Percentiles rank a stretch among this genome's conserved stretches.
These are phyloP conservation scores for Solanum sitiens DNA, from an alignment of 257 asterid genomes.

Conservation along the genomic window DNA sequence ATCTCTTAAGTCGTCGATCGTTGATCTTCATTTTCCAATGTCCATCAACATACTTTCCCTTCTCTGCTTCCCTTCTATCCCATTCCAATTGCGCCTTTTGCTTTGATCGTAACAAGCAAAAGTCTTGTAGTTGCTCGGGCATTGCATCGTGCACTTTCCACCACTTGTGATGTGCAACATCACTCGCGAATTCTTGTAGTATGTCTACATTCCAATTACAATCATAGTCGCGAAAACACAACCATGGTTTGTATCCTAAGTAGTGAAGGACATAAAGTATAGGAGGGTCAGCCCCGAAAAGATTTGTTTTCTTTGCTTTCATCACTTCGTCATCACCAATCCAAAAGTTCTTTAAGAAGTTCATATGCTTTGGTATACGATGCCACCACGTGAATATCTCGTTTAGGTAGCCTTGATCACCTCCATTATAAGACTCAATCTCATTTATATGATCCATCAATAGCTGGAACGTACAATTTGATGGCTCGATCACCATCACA, in stretches of 20 bases:
- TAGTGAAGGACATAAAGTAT: constrained; percentile 71
- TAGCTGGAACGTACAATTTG: constrained; percentile 69
- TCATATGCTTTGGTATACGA: constrained; percentile 79
- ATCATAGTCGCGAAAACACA: constrained; percentile 78
- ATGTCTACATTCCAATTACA: constrained; percentile 87
- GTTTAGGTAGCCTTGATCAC: constrained; percentile 83
- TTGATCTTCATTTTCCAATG: constrained; percentile 52
- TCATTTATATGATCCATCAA: constrained; percentile 75
- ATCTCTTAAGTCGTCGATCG: constrained; percentile 44
- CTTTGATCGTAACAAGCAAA: constrained; percentile 47
- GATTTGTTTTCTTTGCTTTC: constrained; percentile 36
- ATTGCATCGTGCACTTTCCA: constrained; percentile 77
- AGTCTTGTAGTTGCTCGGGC: constrained; percentile 43
- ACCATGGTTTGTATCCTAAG: constrained; percentile 82
- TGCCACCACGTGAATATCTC: constrained; percentile 95
- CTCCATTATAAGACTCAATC: constrained; percentile 85
- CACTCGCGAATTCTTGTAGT: constrained; percentile 74
- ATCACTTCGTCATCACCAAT: constrained; percentile 61
- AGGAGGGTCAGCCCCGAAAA: constrained; percentile 73
- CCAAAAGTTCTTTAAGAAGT: constrained; percentile 80
- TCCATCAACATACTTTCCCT: constrained; percentile 37
- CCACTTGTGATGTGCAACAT: constrained; percentile 73
- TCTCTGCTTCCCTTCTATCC: constrained; percentile 70
- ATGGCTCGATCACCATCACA: constrained; percentile 88
- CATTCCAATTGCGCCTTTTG: constrained; percentile 90